A percentile compares a stretch with the other conserved stretches of the same genome.
phyloP scores from a whole-genome alignment of 768 basidiomycete species.

The Boletus fagicola region DNA sequence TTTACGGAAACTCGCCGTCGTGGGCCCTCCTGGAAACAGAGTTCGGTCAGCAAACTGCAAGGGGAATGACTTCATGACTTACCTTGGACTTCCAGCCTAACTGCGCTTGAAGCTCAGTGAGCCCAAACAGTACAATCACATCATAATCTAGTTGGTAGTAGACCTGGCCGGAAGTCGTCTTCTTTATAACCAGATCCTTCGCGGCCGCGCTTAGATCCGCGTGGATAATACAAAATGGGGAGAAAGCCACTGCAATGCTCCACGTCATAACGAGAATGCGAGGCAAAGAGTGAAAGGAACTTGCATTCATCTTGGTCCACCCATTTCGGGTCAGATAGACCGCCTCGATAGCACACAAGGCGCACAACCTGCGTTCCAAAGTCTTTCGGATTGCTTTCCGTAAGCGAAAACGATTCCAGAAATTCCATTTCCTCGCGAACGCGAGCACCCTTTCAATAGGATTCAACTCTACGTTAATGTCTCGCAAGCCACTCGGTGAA shows the following conservation, averaged over 20 bases:
- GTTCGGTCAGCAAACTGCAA: background rate
- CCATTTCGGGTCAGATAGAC: conserved; percentile 9
- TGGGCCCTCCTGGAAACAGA: background rate
- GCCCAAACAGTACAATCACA: conserved; percentile 13
- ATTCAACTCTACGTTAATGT: background rate
- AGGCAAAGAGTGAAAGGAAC: background rate
- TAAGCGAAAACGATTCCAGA: conserved; percentile 10
- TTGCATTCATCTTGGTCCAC: conserved; percentile 15
- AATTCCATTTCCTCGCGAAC: conserved; percentile 9
- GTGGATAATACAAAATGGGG: background rate
- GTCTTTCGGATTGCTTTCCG: background rate
- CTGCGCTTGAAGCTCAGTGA: conserved; percentile 7
- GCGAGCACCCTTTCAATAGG: background rate
- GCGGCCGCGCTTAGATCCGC: background rate
- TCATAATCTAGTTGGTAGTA: conserved; percentile 17
- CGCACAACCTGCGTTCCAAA: conserved; percentile 8
- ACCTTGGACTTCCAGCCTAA: conserved; percentile 12
- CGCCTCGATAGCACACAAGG: conserved; percentile 11
- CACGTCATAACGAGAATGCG: background rate
- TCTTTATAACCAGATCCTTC: background rate
- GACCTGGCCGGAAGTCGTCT: background rate
- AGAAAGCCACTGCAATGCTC: conserved; percentile 2
- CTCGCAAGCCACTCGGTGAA: background rate
- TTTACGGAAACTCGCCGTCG: background rate
- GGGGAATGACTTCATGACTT: background rate